phyloP scores from a whole-genome alignment of 2,329 filamentous ascomycete species.

The Chrysosporium queenslandicum region DNA sequence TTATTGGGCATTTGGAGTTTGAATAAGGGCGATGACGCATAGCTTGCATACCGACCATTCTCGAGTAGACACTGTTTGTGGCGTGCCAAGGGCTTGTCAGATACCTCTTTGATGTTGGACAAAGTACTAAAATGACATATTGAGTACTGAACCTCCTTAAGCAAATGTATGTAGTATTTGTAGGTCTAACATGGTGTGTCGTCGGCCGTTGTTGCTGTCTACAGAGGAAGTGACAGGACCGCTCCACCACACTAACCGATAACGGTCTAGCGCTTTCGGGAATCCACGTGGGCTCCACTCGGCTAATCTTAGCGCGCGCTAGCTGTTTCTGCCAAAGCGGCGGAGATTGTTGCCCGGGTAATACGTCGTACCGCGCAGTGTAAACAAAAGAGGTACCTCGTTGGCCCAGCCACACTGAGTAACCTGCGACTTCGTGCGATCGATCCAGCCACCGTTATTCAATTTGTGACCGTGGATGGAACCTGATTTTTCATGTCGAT shows the following conservation, averaged over 20 bases:
- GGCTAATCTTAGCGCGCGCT: conserved; percentile 1
- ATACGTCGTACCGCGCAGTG: conserved; percentile 16
- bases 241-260: background rate
- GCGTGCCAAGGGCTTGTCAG: no score
- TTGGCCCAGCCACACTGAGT: conserved; percentile 34
- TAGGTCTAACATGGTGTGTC: no score
- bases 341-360: conserved; percentile 28
- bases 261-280: background rate
- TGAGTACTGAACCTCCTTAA: no score
- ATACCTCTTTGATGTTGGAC: no score
- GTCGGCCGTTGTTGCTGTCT: no score
- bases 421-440: background rate
- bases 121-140: no score
- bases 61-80: no score
- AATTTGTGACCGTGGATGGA: no score
- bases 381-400: conserved; percentile 31
- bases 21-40: background rate
- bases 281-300: conserved; percentile 6
- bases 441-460: conserved; percentile 11
- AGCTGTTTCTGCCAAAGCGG: conserved; percentile 20
- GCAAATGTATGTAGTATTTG: no score
- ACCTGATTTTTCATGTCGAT: background rate
- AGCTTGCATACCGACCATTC: no score
- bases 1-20: background rate
- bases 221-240: no score